phyloP scores from a whole-genome alignment of 768 basidiomycete genomes.

The Leucosporidium creatinivorum region DNA sequence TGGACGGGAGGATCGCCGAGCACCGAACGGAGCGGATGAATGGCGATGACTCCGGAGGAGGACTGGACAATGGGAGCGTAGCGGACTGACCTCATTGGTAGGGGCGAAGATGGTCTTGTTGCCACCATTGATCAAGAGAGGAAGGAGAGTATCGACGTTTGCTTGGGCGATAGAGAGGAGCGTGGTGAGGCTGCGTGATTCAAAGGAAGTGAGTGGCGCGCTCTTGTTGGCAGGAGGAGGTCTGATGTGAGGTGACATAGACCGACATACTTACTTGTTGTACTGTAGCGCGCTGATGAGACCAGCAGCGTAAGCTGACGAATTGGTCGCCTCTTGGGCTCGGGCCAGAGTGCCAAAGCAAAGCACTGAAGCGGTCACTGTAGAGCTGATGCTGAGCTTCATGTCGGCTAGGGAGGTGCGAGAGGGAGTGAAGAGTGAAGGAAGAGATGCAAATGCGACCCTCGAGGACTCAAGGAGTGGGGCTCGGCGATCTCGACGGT shows the following conservation, averaged over 20 bases:
- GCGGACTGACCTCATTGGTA: conserved; percentile 39
- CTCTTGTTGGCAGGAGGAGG: too few relatives aligned
- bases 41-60: too few relatives aligned
- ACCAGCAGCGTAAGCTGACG: conserved; percentile 39
- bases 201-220: conserved; percentile 33
- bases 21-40: too few relatives aligned
- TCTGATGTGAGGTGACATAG: neutral
- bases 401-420: too few relatives aligned
- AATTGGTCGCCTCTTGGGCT: conserved; percentile 32
- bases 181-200: conserved; percentile 16
- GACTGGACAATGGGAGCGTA: too few relatives aligned
- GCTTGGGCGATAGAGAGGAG: conserved; percentile 10
- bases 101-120: conserved; percentile 40
- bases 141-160: conserved; percentile 6
- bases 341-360: conserved; percentile 36
- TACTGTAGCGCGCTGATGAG: conserved; percentile 37
- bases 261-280: conserved; percentile 11
- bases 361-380: conserved; percentile 15
- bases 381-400: neutral
- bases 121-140: conserved; percentile 12
- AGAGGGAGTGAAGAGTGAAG: too few relatives aligned
- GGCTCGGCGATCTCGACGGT: too few relatives aligned
- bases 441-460: too few relatives aligned
- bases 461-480: too few relatives aligned
- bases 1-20: too few relatives aligned